These are phyloP conservation scores for Mycena citricolor DNA, from an alignment of 1,284 basidiomycete genomes.

Conservation along the genomic window DNA sequence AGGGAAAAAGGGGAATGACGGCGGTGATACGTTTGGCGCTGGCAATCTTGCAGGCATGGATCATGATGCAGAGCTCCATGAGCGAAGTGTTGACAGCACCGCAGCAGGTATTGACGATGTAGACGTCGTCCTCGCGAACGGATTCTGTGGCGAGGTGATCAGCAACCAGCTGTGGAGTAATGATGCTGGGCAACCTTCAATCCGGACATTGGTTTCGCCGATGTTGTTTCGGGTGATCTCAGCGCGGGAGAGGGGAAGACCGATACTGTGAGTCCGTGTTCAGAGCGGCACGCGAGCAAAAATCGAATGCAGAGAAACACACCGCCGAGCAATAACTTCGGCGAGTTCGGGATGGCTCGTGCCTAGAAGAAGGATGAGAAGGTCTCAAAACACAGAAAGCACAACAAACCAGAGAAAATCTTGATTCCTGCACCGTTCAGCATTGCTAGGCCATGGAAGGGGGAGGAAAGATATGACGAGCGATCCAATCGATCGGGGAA, in stretches of 20 bases:
- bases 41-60: constrained; percentile 98
- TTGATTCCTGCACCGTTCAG: constrained; percentile 85
- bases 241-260: constrained; percentile 80
- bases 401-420: constrained; percentile 80
- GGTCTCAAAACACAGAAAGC: constrained; percentile 8
- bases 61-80: constrained; percentile 99
- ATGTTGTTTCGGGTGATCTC: constrained; percentile 88
- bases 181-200: constrained; percentile 7
- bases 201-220: constrained; percentile 81
- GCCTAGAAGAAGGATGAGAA: constrained; percentile 44
- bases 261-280: constrained; percentile 57
- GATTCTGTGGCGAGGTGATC: constrained; percentile 55
- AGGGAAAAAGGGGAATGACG: constrained; percentile 93
- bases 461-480: not conserved
- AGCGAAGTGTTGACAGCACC: constrained; percentile 86
- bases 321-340: constrained; percentile 92
- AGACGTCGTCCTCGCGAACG: constrained; percentile 97
- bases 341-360: constrained; percentile 97
- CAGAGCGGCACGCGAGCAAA: constrained; percentile 25
- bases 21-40: constrained; percentile 96
- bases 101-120: constrained; percentile 96
- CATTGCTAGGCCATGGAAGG: constrained; percentile 40
- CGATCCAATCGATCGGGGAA: constrained; percentile 16
- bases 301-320: constrained; percentile 30
- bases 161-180: not conserved